These are phyloP conservation scores for Combretum micranthum DNA, from an alignment of 345 rosid genomes.

Conservation along the genomic window DNA sequence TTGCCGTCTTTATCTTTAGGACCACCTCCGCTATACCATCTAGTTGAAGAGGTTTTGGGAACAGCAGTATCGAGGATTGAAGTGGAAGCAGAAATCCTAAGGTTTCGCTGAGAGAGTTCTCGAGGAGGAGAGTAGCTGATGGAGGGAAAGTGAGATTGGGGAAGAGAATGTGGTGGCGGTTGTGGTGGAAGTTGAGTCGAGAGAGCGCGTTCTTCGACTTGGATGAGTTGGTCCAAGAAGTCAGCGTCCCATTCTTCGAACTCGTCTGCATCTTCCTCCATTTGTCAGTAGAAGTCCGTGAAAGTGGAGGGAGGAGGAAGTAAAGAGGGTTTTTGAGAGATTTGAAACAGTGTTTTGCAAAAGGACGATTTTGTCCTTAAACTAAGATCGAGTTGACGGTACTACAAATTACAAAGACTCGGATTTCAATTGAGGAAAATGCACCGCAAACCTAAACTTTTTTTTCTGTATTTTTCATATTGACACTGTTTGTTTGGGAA, in stretches of 20 bases:
- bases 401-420: too few relatives aligned
- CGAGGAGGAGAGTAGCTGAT: constrained; percentile 72
- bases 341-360: too few relatives aligned
- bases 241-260: constrained; percentile 58
- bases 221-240: constrained; percentile 34
- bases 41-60: constrained; percentile 7
- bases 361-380: too few relatives aligned
- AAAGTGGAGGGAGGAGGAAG: too few relatives aligned
- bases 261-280: constrained; percentile 21
- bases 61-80: constrained; percentile 3
- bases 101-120: constrained; percentile 51
- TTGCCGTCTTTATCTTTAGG: constrained; percentile 54
- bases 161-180: constrained; percentile 6
- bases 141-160: constrained; percentile 5
- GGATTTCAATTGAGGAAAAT: too few relatives aligned
- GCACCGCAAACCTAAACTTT: too few relatives aligned
- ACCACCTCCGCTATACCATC: neutral
- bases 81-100: neutral
- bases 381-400: too few relatives aligned
- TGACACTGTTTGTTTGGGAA: too few relatives aligned
- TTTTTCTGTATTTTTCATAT: too few relatives aligned
- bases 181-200: constrained; percentile 14
- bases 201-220: constrained; percentile 33
- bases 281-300: neutral
- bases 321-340: too few relatives aligned